These are phyloP conservation scores for Podospora fimiseda DNA, from an alignment of 495 filamentous ascomycete genomes.

Conservation along the genomic window DNA sequence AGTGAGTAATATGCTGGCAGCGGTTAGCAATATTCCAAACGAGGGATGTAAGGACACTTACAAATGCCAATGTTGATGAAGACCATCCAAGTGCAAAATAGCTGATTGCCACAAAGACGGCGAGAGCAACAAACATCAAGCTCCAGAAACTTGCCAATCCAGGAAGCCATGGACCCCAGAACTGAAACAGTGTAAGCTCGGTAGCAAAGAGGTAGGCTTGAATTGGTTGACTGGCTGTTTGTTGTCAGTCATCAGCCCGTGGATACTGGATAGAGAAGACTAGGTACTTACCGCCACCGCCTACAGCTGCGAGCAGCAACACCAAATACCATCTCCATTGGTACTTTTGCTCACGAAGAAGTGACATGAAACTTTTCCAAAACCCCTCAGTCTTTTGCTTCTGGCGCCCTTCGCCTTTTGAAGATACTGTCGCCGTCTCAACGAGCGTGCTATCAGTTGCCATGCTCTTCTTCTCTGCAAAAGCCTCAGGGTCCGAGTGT, in stretches of 20 bases:
- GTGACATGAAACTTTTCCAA: slow-evolving; percentile 35
- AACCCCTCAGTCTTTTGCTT: slow-evolving; percentile 31
- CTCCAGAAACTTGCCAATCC: slow-evolving; percentile 53
- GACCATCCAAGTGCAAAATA: slow-evolving; percentile 51
- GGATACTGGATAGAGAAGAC: not conserved
- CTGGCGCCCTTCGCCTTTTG: slow-evolving; percentile 2
- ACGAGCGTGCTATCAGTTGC: slow-evolving; percentile 21
- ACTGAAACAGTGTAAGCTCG: slow-evolving; percentile 43
- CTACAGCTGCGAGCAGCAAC: slow-evolving; percentile 40
- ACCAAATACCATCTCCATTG: slow-evolving; percentile 44
- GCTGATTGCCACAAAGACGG: slow-evolving; percentile 41
- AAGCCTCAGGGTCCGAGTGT: slow-evolving; percentile 13
- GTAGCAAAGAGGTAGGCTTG: slow-evolving; percentile 48
- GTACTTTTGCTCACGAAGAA: slow-evolving; percentile 43
- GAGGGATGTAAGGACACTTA: slow-evolving; percentile 20
- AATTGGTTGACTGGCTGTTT: slow-evolving; percentile 36
- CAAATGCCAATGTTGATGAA: slow-evolving; percentile 46
- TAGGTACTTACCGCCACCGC: slow-evolving; percentile 43
- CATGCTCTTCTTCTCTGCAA: slow-evolving; percentile 37
- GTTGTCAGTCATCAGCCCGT: not conserved
- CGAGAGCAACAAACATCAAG: slow-evolving; percentile 58
- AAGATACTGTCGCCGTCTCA: slow-evolving; percentile 5
- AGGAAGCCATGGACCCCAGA: slow-evolving; percentile 34
- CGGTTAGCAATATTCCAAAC: not conserved
- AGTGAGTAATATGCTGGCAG: slow-evolving; percentile 39